phyloP scores from a whole-genome alignment of 139 green algal genomes.

The Pseudopediastrum boryanum region DNA sequence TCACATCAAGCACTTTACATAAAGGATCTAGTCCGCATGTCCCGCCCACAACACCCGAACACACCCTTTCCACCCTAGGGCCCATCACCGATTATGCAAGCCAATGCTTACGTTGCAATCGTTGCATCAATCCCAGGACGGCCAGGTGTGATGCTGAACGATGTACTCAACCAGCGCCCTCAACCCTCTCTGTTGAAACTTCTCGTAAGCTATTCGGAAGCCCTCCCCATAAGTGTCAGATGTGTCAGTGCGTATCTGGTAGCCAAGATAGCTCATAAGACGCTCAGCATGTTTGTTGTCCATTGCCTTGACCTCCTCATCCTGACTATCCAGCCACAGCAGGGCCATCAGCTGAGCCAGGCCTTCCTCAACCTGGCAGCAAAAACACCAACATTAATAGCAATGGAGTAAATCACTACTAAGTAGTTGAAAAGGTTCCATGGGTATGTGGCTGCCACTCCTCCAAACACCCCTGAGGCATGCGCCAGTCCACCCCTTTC shows the following conservation, averaged over 20 bases:
- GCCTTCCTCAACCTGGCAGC: slow-evolving; percentile 82
- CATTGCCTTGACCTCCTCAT: slow-evolving; percentile 42
- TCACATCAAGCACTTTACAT: too few relatives aligned
- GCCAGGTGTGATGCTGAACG: neutral
- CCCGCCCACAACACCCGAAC: too few relatives aligned
- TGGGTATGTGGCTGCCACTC: too few relatives aligned
- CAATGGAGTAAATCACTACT: too few relatives aligned
- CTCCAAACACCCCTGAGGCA: too few relatives aligned
- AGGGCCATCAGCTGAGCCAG: slow-evolving; percentile 93
- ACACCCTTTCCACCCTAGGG: too few relatives aligned
- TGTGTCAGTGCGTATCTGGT: slow-evolving; percentile 76
- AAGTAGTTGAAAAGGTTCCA: too few relatives aligned
- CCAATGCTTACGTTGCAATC: too few relatives aligned
- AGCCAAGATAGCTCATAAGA: slow-evolving; percentile 17
- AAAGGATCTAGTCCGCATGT: too few relatives aligned
- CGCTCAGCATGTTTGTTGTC: slow-evolving; percentile 12
- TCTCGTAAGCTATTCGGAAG: slow-evolving; percentile 79
- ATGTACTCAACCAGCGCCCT: slow-evolving; percentile 58
- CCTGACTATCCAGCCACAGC: slow-evolving; percentile 86
- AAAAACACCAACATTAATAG: neutral
- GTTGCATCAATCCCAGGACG: slow-evolving; percentile 13
- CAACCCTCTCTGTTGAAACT: slow-evolving; percentile 71
- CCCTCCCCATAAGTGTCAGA: slow-evolving; percentile 88
- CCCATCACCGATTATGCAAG: too few relatives aligned
- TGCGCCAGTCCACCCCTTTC: too few relatives aligned